Evolutionary conservation across 768 basidiomycete genomes (phyloP).

Genomic region (Dendrothele bispora): DNA sequence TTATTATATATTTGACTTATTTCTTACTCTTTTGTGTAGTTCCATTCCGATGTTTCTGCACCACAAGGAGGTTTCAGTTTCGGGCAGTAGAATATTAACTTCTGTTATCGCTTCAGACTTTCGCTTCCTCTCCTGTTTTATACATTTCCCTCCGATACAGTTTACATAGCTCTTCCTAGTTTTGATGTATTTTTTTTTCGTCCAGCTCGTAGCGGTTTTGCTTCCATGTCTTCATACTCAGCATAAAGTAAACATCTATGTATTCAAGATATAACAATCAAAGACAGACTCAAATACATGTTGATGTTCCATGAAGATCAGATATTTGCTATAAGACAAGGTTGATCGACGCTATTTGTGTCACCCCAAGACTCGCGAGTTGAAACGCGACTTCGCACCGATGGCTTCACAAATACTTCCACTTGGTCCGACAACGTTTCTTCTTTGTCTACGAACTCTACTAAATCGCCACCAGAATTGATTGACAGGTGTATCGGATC

Average conservation of each 20-base stretch:
- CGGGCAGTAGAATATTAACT: conserved; percentile 50
- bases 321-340: no score
- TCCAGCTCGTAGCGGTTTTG: background rate
- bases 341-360: no score
- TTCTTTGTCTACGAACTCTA: background rate
- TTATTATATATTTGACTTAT: conserved; percentile 7
- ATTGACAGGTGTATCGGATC: conserved; percentile 98
- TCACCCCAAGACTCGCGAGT: no score
- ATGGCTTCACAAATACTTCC: conserved; percentile 96
- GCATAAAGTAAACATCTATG: background rate
- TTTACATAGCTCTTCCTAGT: no score
- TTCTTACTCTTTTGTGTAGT: conserved; percentile 39
- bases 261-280: background rate
- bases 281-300: no score
- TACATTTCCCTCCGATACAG: no score
- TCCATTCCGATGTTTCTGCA: conserved; percentile 82
- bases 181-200: background rate
- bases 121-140: no score
- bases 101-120: background rate
- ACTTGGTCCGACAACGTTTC: conserved; percentile 53
- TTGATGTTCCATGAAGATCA: no score
- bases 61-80: conserved; percentile 98
- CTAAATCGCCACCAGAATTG: conserved; percentile 56
- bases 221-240: background rate
- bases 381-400: no score